Evolutionary conservation across 257 asterid genomes (phyloP).

Genomic region (Rhazya stricta): DNA sequence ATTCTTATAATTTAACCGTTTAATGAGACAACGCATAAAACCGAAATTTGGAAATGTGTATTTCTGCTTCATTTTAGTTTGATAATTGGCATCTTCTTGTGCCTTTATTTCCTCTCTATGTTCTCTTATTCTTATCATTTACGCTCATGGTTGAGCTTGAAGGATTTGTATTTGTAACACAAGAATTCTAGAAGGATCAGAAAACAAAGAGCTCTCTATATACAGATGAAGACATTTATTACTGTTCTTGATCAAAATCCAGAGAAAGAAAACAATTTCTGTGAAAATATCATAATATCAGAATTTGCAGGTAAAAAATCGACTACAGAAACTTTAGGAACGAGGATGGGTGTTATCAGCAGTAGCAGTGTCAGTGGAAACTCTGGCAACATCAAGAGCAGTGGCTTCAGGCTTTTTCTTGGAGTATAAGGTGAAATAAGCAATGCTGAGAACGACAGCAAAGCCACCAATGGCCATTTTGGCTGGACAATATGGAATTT

Average conservation of each 20-base stretch:
- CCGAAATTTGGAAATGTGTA: no score
- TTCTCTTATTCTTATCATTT: no score
- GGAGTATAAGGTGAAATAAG: constrained; percentile 54
- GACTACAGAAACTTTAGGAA: constrained; percentile 7
- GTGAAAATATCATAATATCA: not conserved
- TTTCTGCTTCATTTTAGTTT: no score
- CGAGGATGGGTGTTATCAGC: constrained; percentile 48
- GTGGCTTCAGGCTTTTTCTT: constrained; percentile 69
- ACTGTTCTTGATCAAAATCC: not conserved
- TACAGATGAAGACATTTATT: not conserved
- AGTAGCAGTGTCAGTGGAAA: constrained; percentile 41
- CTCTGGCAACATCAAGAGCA: constrained; percentile 81
- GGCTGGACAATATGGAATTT: constrained; percentile 37
- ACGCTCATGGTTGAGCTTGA: no score
- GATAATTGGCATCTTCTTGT: no score
- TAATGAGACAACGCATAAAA: no score
- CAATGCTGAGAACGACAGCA: constrained; percentile 36
- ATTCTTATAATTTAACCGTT: no score
- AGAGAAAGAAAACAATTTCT: not conserved
- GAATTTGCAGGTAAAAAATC: not conserved
- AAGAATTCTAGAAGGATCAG: not conserved
- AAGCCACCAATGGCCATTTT: constrained; percentile 52
- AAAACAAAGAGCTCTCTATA: not conserved
- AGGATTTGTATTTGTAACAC: no score
- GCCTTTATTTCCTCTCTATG: no score